Percentiles rank a stretch among this genome's conserved stretches.
Evolutionary conservation across 768 basidiomycete species (phyloP).

Genomic region (Cyathus striatus): DNA sequence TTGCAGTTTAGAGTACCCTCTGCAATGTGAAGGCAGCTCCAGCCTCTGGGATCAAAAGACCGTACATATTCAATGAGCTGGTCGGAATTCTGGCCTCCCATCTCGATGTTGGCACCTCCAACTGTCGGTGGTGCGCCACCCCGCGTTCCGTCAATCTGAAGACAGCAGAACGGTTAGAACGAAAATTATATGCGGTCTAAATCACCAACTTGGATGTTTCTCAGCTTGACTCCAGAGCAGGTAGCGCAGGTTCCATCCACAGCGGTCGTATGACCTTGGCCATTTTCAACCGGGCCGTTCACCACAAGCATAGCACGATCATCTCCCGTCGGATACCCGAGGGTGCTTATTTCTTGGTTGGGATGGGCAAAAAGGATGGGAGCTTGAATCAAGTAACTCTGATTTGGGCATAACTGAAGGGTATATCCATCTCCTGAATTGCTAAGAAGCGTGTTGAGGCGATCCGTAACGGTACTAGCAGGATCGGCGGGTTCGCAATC

Average conservation of each 20-base stretch:
- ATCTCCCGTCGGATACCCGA: conserved; percentile 66
- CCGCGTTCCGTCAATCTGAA: conserved; percentile 72
- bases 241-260: conserved; percentile 59
- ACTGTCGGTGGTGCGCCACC: conserved; percentile 40
- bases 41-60: conserved; percentile 72
- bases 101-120: conserved; percentile 80
- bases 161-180: background rate
- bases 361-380: conserved; percentile 63
- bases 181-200: background rate
- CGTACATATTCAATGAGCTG: conserved; percentile 77
- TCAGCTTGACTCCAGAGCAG: conserved; percentile 56
- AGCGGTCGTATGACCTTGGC: conserved; percentile 67
- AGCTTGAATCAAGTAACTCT: conserved; percentile 58
- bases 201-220: conserved; percentile 62
- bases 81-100: conserved; percentile 69
- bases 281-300: conserved; percentile 55
- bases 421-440: conserved; percentile 63
- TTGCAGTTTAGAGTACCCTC: conserved; percentile 67
- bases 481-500: conserved; percentile 47
- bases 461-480: conserved; percentile 54
- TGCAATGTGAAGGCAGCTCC: conserved; percentile 77
- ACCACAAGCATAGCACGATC: conserved; percentile 69
- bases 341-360: conserved; percentile 78
- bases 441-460: conserved; percentile 60
- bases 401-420: conserved; percentile 59